Evolutionary conservation across 2,329 filamentous ascomycete species (phyloP).

Genomic region (Aspergillus felis): DNA sequence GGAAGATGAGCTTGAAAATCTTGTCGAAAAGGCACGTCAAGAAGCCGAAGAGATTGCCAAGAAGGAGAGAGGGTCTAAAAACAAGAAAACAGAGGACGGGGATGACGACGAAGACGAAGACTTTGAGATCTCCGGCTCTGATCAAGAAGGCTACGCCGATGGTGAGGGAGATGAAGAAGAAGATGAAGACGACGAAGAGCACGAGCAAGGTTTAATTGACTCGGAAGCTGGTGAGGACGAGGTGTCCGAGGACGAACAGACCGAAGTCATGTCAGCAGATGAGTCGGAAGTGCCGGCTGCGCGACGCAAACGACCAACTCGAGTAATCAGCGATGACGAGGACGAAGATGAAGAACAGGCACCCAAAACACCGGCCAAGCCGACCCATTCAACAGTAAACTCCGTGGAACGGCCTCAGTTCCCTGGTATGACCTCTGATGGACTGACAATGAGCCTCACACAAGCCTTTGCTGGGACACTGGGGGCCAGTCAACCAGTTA

Average conservation of each 20-base stretch:
- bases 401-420: slow-evolving; percentile 54
- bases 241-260: slow-evolving; percentile 31
- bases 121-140: slow-evolving; percentile 6
- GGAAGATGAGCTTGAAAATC: slow-evolving; percentile 78
- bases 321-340: slow-evolving; percentile 65
- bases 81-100: slow-evolving; percentile 49
- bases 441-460: slow-evolving; percentile 64
- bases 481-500: slow-evolving; percentile 55
- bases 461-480: slow-evolving; percentile 91
- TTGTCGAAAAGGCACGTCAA: slow-evolving; percentile 76
- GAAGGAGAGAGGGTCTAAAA: slow-evolving; percentile 68
- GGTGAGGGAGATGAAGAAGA: slow-evolving; percentile 15
- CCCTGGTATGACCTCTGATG: slow-evolving; percentile 57
- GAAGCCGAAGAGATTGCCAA: slow-evolving; percentile 77
- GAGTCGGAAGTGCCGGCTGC: slow-evolving; percentile 45
- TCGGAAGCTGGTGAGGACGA: slow-evolving; percentile 42
- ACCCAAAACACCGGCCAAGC: slow-evolving; percentile 31
- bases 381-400: slow-evolving; percentile 20
- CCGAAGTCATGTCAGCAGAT: slow-evolving; percentile 34
- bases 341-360: slow-evolving; percentile 46
- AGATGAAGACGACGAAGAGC: slow-evolving; percentile 15
- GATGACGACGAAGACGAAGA: slow-evolving; percentile 37
- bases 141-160: slow-evolving; percentile 19
- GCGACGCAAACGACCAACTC: slow-evolving; percentile 50
- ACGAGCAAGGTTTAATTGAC: slow-evolving; percentile 20